Base-by-base conservation (phyloP, 495 filamentous ascomycete genomes). In the Daldinia childiae region DNA sequence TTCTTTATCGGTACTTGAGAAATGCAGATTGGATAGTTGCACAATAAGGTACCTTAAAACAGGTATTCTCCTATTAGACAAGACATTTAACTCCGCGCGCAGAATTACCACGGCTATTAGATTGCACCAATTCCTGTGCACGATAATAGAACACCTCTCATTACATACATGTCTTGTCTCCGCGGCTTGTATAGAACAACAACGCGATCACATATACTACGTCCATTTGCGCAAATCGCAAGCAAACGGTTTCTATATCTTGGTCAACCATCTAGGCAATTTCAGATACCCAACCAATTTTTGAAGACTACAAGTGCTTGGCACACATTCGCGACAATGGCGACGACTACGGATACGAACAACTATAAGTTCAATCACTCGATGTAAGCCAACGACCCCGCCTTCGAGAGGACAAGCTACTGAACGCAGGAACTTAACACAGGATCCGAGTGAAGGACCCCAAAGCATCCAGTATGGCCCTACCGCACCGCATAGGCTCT, bases 361-460 rank as follows among this genome's bases (percentile, higher is more conserved):
- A 94, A 86, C 64, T 98, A 97, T 83, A 94, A 93, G 82, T 88
- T 97, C 75, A 94, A 95, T 79, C 92, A 90, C 77, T 86, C 88
- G 55, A 91, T 90, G 92, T 94, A 81, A 77, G 89, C 17, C 9
- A 21, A 6, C 36, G 4, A 11, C 29, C 21, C 36, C 30, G 41
- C 27, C 11, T 34, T 7, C 9, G 45, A 41, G 12, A 24, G 4
- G 34, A 26, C n/a, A 32, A 54, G 26, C n/a, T n/a, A 56, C 62
- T 66, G 56, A 69, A 58, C 14, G 3, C 26, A 26, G 34, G 2
- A 0, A 36, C 24, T 73, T 55, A 69, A 55, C 62, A 68, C 63
- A 97, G 94, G 94, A 81, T 97, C 73, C 89, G 95, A 80, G 92
- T 98, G 77, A 98, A 98, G 81, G 93, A 99, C 79, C 95, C 95